Base-by-base conservation (phyloP, 176 grass and related monocot species). In the Otatea glauca region DNA sequence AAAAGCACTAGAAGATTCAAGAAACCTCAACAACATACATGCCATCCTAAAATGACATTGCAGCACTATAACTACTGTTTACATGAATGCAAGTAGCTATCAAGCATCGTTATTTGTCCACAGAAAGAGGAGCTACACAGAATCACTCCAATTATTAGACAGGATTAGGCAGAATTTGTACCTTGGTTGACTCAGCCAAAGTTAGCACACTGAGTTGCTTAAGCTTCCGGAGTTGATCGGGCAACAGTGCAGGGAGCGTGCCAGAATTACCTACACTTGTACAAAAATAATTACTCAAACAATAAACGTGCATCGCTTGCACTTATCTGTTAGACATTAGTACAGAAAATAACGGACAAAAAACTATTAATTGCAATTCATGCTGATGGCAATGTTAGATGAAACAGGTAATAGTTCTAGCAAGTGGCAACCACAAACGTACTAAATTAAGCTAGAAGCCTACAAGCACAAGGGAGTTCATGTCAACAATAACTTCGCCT, bases 121-220 rank as follows among this genome's bases (percentile, higher is more conserved):
- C 4, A 43, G 61, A 73, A 72, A 50, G 18, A 29, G 16, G 29
- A 68, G 41, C 16, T 63, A 50, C 10, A 61, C 3, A 39, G 18
- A 27, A 86, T 78, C 2, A 41, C 49, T 80, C 7, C 1, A 27
- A 9, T 27, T 67, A 79, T 62, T 47, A 45, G 50, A 39, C 70
- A 86, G 20, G 41, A 37, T 65, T 41, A 15, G 63, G 21, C 24
- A 27, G 20, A 78, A 78, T 63, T 55, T 54, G 50, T 68, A 99
- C 97, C 97, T 99, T 96, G 66, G 91, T 90, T 88, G 89, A 94
- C 78, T 99, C 93, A 69, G 93, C 91, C 71, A 99, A 65, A 79
- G 97, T 92, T 83, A 99, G 83, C 70, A 99, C 93, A 37, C 84
- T 99, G 41, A 99, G 93, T 82, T 99, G 97, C 88, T 99, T 94